Base-by-base conservation (phyloP, 2,329 filamentous ascomycete genomes). In the Didymella arachidicola region DNA sequence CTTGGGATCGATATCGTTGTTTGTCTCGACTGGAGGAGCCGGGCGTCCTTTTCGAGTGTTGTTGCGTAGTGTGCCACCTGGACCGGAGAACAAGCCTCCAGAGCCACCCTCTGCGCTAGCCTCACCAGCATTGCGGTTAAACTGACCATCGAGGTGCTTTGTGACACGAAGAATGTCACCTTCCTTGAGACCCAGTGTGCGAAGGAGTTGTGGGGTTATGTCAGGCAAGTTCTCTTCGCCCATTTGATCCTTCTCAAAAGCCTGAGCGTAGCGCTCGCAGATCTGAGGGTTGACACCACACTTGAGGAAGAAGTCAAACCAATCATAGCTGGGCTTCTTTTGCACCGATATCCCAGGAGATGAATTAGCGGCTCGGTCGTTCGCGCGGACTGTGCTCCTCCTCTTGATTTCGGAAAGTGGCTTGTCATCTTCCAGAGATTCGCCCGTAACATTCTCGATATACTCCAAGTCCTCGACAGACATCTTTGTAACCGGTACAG, bases 261-360 rank as follows among this genome's bases (percentile, higher is more conserved):
- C 92, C 72, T 93, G 91, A 1, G 93, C 89, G 73, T 99, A 99
- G 53, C 95, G 87, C 78, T 98, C 94, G 77, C 95, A 99, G 44
- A 97, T 88, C 58, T 96, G 92, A 47, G 94, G 91, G 43, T 93
- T 90, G 68, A 98, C 92, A 45, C 96, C 94, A 75, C 93, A 96
- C 63, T 89, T 88, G 39, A 99, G 81, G 83, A 99, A 99, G 80
- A 99, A 98, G 74, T 97, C 93, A 72, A 99, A 99, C 95, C 95
- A 99, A 76, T 99, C 95, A 75, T 98, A 96, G 46, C 95, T 89
- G 1, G 90, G 83, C 76, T 88, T 89, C 71, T 84, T 81, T 64
- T 89, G 84, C 30, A 92, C 80, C 1, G 84, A 84, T n/a, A 86
- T 88, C 12, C 89, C 89, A 8, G 85, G 81, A 32, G 72, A 54